Conservation (phyloP, 768 basidiomycete genomes). For the Lactarius akahatsu region DNA sequence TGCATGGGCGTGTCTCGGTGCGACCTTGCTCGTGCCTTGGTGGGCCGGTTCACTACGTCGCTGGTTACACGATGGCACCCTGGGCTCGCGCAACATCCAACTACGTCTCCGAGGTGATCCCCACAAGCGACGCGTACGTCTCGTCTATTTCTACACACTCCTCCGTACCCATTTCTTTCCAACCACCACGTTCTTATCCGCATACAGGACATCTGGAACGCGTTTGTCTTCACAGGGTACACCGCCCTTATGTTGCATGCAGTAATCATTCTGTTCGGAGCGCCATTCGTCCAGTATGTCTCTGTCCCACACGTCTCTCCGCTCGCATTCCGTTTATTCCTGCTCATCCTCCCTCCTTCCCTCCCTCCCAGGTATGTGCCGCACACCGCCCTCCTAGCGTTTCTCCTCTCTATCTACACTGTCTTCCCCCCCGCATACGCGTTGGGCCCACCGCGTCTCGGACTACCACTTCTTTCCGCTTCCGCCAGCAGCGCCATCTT, state of each 20-base stretch:
- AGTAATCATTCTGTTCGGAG: constrained; percentile 68
- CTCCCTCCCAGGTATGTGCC: constrained; percentile 36
- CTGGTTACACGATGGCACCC: constrained; percentile 53
- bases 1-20: constrained; percentile 55
- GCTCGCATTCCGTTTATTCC: constrained; percentile 1
- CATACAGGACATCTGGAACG: constrained; percentile 50
- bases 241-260: constrained; percentile 49
- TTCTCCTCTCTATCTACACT: constrained; percentile 64
- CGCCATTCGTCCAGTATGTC: constrained; percentile 60
- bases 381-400: constrained; percentile 67
- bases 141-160: neutral
- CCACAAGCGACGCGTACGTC: constrained; percentile 42
- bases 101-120: constrained; percentile 40
- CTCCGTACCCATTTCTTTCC: neutral
- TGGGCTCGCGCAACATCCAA: constrained; percentile 45
- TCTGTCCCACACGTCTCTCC: neutral
- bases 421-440: constrained; percentile 69
- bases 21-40: constrained; percentile 57
- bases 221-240: constrained; percentile 52
- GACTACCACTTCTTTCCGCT: constrained; percentile 28
- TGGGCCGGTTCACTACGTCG: constrained; percentile 68
- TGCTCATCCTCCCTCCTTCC: constrained; percentile 4
- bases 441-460: constrained; percentile 56
- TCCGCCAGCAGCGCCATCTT: constrained; percentile 45
- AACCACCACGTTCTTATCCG: constrained; percentile 12